Evolutionary conservation across 352 stramenopile species (phyloP), one percentile per base, ranked within the genome.

Genomic region (Phytophthora meadii): DNA sequence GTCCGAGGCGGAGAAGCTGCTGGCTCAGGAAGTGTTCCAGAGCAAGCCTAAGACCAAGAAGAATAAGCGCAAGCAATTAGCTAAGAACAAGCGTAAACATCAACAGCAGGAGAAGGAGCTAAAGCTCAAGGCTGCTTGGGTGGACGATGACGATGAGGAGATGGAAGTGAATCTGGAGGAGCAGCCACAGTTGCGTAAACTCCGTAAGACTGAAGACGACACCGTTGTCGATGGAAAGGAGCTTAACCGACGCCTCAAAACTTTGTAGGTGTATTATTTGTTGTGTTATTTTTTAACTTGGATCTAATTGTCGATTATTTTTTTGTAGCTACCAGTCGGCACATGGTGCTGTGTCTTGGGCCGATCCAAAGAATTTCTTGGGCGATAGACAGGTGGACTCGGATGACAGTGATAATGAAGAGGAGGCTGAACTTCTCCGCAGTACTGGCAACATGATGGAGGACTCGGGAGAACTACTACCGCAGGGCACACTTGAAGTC

Each of bases 81-180:
- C 30, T 24, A 55, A 67, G 53, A 56, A 50, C 32, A 76, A 74
- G 27, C 24, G 54, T 10, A 24, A 55, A 5, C 14, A 61, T 30
- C 53, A 64, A 27, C 60, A 69, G n/a, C 51, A 61, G 14, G 30
- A 41, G 2, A 59, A 54, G 10, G 7, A 50, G 14, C 50, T 42
- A 1, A 68, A 71, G 24, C 51, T 86, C 10, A 76, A 88, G 42
- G 72, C 84, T 0, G 90, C 87, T 15, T 97, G 90, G 90, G 77
- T 93, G 42, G 90, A 97, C 71, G 89, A 97, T 7, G 90, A 97
- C 54, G 90, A 97, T 57, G 78, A 76, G 6, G 62, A 82, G 15
- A 72, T 96, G 15, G 58, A 88, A 34, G 81, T 97, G 46, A 88
- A 83, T 56, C 67, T 97, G 8, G 75, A 85, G 36, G 72, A 88